Evolutionary conservation across 441 rosid genomes (phyloP), one percentile per base, ranked within the genome.

Genomic region (Gossypium gossypioides): DNA sequence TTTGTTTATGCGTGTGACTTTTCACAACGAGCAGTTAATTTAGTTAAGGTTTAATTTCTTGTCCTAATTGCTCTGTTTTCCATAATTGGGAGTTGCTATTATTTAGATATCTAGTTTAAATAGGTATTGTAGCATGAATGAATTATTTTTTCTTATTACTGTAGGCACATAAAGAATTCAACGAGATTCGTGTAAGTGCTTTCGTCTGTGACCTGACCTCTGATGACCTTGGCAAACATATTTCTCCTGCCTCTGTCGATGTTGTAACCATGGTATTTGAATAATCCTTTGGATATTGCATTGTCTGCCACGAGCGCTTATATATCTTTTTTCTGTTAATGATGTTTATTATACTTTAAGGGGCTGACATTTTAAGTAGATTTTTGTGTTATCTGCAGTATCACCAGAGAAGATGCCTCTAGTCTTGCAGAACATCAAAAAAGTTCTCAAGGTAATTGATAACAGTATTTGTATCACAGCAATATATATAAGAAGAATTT

Each of bases 361-460:
- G 55, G 73, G 83, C 88, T 88, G 82, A 89, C 91, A 32, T 83
- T 83, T 84, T 80, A 85, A 88, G 88, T 86, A 94, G 97, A 91
- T 92, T 76, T 94, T 94, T 83, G 85, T 91, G 57, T 85, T 94
- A 79, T 94, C 99, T 81, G 97, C 99, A 80, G 91, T 92, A 74
- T 90, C 96, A 16, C 97, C 97, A 34, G 99, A 92, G 84, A 92
- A 89, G 87, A 92, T 94, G 99, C 82, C 90, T 71, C 72, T 84
- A 48, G 89, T 89, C 48, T 77, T 94, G 82, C 88, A 85, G 79
- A 92, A 94, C 77, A 80, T 92, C 67, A 84, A 64, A 73, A 90
- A 83, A 77, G 84, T 92, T 72, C 88, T 94, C n/a, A 92, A 92
- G 96, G 99, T 88, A 80, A 72, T 32, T 57, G 15, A 69, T 19